Evolutionary conservation across 176 grass and related monocot genomes (phyloP), one percentile per base, ranked within the genome.

Genomic region (Oryza officinalis): DNA sequence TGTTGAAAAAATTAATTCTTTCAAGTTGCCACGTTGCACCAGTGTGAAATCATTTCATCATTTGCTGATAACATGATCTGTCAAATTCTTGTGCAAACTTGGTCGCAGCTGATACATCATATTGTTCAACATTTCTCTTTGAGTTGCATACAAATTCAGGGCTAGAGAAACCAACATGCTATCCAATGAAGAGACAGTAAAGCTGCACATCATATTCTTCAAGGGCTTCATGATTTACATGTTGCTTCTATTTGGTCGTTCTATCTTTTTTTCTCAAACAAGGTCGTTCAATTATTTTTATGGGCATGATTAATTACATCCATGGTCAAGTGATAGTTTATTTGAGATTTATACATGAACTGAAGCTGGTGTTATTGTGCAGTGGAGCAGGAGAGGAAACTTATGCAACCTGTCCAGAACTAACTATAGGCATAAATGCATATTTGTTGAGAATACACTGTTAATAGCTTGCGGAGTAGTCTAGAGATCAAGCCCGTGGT

Each of bases 351-450:
- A 64, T 60, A 50, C 47, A 9, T 63, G 30, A 49, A 13, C 67
- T 43, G 22, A 41, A 85, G 69, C 64, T 59, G 83, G 6, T 44
- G 14, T 65, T 38, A 23, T 13, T 81, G 28, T 77, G 83, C 88
- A 89, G 88, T 72, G 54, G 83, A 85, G 78, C 78, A 86, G 77
- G 88, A 75, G 71, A 65, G 2, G 5, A 76, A 49, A 81, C 38
- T 35, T n/a, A 44, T 35, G 65, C 65, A 86, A 81, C 41, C 78
- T 81, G 31, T 41, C 76, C 67, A 80, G 84, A 85, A 76, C 52
- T 89, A 77, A 81, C 66, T 50, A 43, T 25, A 41, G 37, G 37
- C 69, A 57, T 41, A 80, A 45, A 69, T n/a, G 13, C 52, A 26
- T 72, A 13, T 60, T 40, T 64, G 30, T 47, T 13, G 8, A 80